phyloP scores from a whole-genome alignment of 108 stramenopile genomes.

The Conticribra guillardii region DNA sequence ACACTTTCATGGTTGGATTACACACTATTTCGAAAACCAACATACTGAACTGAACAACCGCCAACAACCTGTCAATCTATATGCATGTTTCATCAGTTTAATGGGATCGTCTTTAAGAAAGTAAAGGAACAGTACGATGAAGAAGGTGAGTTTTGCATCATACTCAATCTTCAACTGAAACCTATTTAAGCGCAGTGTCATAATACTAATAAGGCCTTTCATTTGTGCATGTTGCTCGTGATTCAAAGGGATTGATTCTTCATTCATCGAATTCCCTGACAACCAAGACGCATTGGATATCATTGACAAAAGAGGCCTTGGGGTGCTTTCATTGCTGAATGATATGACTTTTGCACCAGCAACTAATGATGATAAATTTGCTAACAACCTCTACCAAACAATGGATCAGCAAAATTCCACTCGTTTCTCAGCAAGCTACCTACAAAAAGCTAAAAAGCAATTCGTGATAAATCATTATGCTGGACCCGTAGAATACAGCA shows the following conservation, averaged over 20 bases:
- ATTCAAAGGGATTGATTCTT: background rate
- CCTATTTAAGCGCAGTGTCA: no score
- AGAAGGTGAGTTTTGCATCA: constrained; percentile 93
- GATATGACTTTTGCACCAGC: constrained; percentile 93
- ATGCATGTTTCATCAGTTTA: no score
- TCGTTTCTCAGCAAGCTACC: constrained; percentile 68
- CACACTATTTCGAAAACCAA: no score
- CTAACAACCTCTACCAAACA: constrained; percentile 84
- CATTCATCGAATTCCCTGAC: constrained; percentile 94
- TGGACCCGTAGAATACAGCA: constrained; percentile 86
- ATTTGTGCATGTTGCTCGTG: no score
- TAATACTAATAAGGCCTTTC: no score
- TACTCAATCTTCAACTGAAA: no score
- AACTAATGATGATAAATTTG: constrained; percentile 89
- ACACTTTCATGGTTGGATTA: no score
- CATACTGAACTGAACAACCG: no score
- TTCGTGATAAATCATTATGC: constrained; percentile 94
- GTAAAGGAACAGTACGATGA: constrained; percentile 96
- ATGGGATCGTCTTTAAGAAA: constrained; percentile 95
- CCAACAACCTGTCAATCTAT: no score
- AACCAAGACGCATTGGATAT: constrained; percentile 97
- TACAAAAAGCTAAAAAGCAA: constrained; percentile 69
- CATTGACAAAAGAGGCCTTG: constrained; percentile 90
- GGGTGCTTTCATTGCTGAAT: constrained; percentile 91
- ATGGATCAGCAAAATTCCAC: constrained; percentile 61